Base-by-base conservation (phyloP, 2,329 filamentous ascomycete species). In the Myriangium duriaei region DNA sequence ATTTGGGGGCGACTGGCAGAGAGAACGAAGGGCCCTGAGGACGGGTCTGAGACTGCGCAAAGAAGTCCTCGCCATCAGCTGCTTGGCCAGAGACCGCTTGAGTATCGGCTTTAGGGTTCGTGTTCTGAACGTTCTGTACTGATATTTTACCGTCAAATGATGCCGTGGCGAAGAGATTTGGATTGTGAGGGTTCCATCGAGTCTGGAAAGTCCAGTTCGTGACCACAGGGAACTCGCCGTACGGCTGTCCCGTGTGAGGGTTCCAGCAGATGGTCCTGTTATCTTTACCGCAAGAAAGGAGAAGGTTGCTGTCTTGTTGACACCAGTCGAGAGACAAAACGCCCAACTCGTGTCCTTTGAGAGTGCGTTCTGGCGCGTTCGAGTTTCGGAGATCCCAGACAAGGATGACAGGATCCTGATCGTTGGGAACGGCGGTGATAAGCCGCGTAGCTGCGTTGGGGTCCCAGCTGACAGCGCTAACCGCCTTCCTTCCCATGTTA, bases 161-260 rank as follows among this genome's bases (percentile, higher is more conserved):
- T 7, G 92, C 91, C 12, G 91, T 96, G 12, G 92, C 92, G 34
- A 88, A 84, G 41, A 98, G 69, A 54, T 79, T 83, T 9, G 91
- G 88, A 59, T 98, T 94, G 49, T 83, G 78, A 18, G 91, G 91
- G 58, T 94, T 87, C 72, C 92, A 96, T 45, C 80, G 75, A 4
- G 91, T 94, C 56, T 88, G 79, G 67, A 98, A 98, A 4, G 87
- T 94, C 88, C 91, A 98, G 61, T 96, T 98, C n/a, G 88, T 95
- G 38, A 93, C 87, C 51, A 95, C 85, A 4, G 88, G 87, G 54
- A 96, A 88, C 61, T 96, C 88, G 47, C 92, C 91, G 46, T 86
- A 81, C 10, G 74, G 70, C 55, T 91, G 76, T 37, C 88, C 88
- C 2, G 81, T 94, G 53, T 91, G 82, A 1, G 91, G 85, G 59